phyloP scores from a whole-genome alignment of 176 grass and related monocot genomes.

The Oryza australiensis region DNA sequence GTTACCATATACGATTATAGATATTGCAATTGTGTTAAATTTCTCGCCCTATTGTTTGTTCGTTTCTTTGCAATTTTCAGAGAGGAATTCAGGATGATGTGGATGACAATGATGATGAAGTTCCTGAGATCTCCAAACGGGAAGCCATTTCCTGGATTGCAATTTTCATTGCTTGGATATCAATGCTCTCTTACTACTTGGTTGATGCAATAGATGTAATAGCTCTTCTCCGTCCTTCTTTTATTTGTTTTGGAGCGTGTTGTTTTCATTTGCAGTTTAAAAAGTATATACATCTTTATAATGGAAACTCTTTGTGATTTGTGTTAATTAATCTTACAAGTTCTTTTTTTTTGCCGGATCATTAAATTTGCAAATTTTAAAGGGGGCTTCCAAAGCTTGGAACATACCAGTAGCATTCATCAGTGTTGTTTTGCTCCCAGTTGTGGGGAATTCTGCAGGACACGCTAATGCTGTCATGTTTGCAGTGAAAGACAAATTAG shows the following conservation, averaged over 20 bases:
- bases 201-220: conserved; percentile 66
- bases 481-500: conserved; percentile 87
- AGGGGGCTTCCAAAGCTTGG: conserved; percentile 68
- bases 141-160: conserved; percentile 72
- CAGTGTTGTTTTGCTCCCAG: conserved; percentile 81
- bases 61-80: conserved; percentile 25
- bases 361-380: conserved; percentile 5
- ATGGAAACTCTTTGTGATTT: neutral
- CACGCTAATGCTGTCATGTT: conserved; percentile 76
- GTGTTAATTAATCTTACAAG: neutral
- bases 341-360: neutral
- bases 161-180: conserved; percentile 73
- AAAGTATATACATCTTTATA: conserved; percentile 9
- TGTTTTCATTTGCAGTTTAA: neutral
- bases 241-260: neutral
- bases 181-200: conserved; percentile 63
- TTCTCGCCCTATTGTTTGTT: neutral
- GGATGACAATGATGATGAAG: conserved; percentile 5
- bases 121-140: conserved; percentile 61
- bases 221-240: neutral
- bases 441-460: conserved; percentile 83
- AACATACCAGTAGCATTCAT: conserved; percentile 72
- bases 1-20: neutral
- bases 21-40: neutral
- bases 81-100: conserved; percentile 40